Base-by-base conservation (phyloP, 352 stramenopile species). In the Globisporangium nagaii region DNA sequence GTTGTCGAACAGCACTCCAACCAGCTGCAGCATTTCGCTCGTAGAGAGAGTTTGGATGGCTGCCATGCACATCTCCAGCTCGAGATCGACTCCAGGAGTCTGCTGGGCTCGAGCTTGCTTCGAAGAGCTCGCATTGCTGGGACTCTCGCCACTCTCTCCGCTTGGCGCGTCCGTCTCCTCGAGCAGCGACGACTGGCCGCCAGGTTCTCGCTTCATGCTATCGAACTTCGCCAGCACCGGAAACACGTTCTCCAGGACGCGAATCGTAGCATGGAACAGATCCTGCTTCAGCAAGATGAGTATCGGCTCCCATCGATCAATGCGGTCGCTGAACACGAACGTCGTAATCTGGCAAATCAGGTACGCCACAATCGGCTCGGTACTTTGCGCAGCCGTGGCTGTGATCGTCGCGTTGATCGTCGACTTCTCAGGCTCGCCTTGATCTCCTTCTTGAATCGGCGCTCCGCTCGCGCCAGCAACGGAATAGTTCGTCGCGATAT, bases 341-440 rank as follows among this genome's bases (percentile, higher is more conserved):
- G 53, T 60, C 15, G 53, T 62, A 27, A 57, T 51, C 58, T 95
- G 84, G 34, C 82, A 93, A n/a, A 95, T 75, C 4, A 87, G 67
- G 58, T 95, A 95, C 3, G 84, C 80, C 5, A 95, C 84, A 53
- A 95, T 93, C 15, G 84, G 82, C 43, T 95, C 82, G 0, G 79
- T 86, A 39, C 72, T 76, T 54, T 73, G 76, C 0, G 82, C 80
- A 30, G 75, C 77, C 7, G 72, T 68, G 12, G 75, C 61, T 2
- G 69, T 56, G 8, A 77, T 62, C 15, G 65, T 55, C 12, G 59
- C 41, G 19, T 60, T 63, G 17, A 66, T 42, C 6, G 61, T 53
- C 0, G 54, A 19, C 20, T 65, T 62, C 3, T 53, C 56, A n/a
- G 22, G 48, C 25, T 54, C 61, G 19, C 19, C 24, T 8, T 24